Evolutionary conservation across 495 filamentous ascomycete species (phyloP).

Genomic region (Penicillium ucsense): DNA sequence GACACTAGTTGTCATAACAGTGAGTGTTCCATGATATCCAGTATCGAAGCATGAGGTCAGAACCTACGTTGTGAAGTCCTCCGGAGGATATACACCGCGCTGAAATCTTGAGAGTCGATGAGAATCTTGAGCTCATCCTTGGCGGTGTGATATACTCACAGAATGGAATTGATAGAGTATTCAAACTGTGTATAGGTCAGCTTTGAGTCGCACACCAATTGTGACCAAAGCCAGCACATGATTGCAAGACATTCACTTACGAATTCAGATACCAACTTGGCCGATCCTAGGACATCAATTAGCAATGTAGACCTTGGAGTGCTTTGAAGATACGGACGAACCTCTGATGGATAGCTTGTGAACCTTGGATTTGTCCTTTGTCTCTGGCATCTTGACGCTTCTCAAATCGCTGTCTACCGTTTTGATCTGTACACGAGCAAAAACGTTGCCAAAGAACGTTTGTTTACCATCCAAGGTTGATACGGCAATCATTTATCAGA

Average conservation of each 20-base stretch:
- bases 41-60: neutral
- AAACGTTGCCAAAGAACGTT: slow-evolving; percentile 3
- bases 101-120: slow-evolving; percentile 56
- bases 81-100: slow-evolving; percentile 91
- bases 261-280: slow-evolving; percentile 90
- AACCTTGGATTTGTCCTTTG: slow-evolving; percentile 82
- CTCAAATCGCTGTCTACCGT: neutral
- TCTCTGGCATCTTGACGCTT: slow-evolving; percentile 28
- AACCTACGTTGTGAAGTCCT: slow-evolving; percentile 86
- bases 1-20: slow-evolving; percentile 41
- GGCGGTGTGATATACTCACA: slow-evolving; percentile 36
- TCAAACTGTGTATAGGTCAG: slow-evolving; percentile 57
- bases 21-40: neutral
- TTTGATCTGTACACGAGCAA: neutral
- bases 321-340: slow-evolving; percentile 12
- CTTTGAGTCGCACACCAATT: slow-evolving; percentile 7
- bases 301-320: slow-evolving; percentile 5
- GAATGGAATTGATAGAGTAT: slow-evolving; percentile 91
- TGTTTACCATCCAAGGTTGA: slow-evolving; percentile 34
- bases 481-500: slow-evolving; percentile 23
- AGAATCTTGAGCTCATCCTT: slow-evolving; percentile 1
- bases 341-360: slow-evolving; percentile 94
- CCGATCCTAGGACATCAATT: slow-evolving; percentile 45
- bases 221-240: neutral
- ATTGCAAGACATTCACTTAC: slow-evolving; percentile 42